A percentile compares a stretch with the other conserved stretches of the same genome.
phyloP scores from a whole-genome alignment of 169 alveolate species.

The Plasmodium vivax region DNA sequence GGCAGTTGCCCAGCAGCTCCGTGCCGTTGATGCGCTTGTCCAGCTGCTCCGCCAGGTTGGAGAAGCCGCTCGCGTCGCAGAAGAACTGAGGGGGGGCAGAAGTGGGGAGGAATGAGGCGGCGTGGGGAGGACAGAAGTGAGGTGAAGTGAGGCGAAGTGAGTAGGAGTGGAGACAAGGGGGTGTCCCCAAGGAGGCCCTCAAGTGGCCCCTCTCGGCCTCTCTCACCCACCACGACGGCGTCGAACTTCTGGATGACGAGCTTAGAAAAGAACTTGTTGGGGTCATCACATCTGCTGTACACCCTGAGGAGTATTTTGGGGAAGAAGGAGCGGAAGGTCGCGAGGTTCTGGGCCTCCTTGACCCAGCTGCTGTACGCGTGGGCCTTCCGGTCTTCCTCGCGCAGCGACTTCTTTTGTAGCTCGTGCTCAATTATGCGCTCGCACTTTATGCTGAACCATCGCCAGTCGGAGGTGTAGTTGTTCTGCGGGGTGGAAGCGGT shows the following conservation, averaged over 20 bases:
- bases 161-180: no score
- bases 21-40: constrained; percentile 86
- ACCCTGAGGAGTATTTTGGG: constrained; percentile 39
- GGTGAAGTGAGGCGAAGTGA: background rate
- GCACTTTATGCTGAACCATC: constrained; percentile 69
- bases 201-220: background rate
- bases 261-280: constrained; percentile 17
- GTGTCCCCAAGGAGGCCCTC: background rate
- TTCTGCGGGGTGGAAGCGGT: background rate
- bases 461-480: constrained; percentile 60
- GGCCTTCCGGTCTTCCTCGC: constrained; percentile 2
- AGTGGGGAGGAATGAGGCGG: background rate
- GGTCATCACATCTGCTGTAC: constrained; percentile 31
- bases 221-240: constrained; percentile 32
- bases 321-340: constrained; percentile 28
- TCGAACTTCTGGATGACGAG: constrained; percentile 43
- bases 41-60: constrained; percentile 85
- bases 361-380: background rate
- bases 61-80: constrained; percentile 89
- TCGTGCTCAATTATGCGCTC: constrained; percentile 39
- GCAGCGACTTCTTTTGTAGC: background rate
- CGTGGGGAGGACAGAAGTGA: background rate
- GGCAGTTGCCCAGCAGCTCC: constrained; percentile 84
- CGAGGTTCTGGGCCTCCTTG: constrained; percentile 18
- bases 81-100: constrained; percentile 54